Conservation (phyloP, 305 asterid genomes). For the Fraxinus angustifolia region DNA sequence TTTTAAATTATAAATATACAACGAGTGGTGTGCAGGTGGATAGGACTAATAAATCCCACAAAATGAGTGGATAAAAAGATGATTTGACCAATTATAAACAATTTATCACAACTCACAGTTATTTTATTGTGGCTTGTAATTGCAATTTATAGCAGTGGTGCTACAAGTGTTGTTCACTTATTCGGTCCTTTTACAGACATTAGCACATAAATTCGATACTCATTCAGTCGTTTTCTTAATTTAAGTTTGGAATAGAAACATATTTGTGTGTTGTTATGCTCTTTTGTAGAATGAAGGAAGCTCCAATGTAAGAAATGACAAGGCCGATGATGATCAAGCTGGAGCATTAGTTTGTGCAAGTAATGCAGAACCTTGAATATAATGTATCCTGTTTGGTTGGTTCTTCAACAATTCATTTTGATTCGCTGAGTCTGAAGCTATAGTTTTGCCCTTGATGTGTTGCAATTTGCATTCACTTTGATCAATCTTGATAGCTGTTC, state of each 20-base stretch:
- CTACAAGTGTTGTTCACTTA: background rate
- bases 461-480: background rate
- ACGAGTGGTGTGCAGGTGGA: background rate
- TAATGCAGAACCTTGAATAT: conserved; percentile 18
- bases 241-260: background rate
- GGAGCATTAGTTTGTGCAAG: conserved; percentile 14
- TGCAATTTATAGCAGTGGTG: background rate
- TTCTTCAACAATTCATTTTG: background rate
- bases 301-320: conserved; percentile 16
- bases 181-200: background rate
- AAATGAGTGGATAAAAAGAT: background rate
- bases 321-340: conserved; percentile 22
- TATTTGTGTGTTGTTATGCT: background rate
- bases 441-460: background rate
- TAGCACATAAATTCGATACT: background rate
- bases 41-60: background rate
- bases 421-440: background rate
- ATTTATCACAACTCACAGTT: background rate
- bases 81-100: background rate
- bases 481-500: background rate
- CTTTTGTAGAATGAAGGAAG: conserved; percentile 30
- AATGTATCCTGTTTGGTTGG: background rate
- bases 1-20: background rate
- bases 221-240: background rate
- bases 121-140: background rate